A percentile compares a stretch with the other conserved stretches of the same genome.
Evolutionary conservation across 2,329 filamentous ascomycete genomes (phyloP).

Genomic region (Cercospora sesami): DNA sequence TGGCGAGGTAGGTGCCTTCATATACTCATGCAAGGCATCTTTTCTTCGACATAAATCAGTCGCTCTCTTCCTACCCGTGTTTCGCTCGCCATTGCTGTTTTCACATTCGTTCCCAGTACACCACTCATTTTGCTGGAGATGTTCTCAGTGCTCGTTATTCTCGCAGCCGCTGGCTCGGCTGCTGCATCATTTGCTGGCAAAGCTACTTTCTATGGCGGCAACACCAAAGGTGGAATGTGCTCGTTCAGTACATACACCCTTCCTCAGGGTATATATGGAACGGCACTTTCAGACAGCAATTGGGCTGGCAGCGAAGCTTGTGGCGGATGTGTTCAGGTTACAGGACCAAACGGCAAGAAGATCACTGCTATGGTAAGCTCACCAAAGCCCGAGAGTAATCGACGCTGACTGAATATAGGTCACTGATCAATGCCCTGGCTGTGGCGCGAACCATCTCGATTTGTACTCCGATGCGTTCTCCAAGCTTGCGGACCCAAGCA

Average conservation of each 20-base stretch:
- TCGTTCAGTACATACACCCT: constrained; percentile 64
- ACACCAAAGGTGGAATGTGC: constrained; percentile 58
- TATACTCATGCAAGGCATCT: background rate
- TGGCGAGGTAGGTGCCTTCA: background rate
- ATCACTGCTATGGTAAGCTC: constrained; percentile 63
- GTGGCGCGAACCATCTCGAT: constrained; percentile 56
- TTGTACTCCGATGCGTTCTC: constrained; percentile 56
- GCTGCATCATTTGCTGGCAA: constrained; percentile 26
- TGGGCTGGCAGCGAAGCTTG: constrained; percentile 61
- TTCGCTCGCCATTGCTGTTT: background rate
- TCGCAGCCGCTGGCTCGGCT: constrained; percentile 21
- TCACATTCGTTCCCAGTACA: background rate
- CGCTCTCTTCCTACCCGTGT: background rate
- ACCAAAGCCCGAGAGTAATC: background rate
- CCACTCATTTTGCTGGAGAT: constrained; percentile 10
- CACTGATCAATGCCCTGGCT: constrained; percentile 60
- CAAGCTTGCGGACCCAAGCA: constrained; percentile 46
- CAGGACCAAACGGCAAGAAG: constrained; percentile 52
- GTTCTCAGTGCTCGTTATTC: constrained; percentile 22
- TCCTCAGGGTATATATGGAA: constrained; percentile 60
- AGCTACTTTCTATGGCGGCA: constrained; percentile 34
- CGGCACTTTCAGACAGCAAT: constrained; percentile 59
- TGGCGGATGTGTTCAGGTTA: constrained; percentile 63
- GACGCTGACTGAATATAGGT: constrained; percentile 42
- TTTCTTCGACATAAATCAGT: background rate